Evolutionary conservation across 495 filamentous ascomycete genomes (phyloP), one percentile per base, ranked within the genome.

Genomic region (Penicillium desertorum): DNA sequence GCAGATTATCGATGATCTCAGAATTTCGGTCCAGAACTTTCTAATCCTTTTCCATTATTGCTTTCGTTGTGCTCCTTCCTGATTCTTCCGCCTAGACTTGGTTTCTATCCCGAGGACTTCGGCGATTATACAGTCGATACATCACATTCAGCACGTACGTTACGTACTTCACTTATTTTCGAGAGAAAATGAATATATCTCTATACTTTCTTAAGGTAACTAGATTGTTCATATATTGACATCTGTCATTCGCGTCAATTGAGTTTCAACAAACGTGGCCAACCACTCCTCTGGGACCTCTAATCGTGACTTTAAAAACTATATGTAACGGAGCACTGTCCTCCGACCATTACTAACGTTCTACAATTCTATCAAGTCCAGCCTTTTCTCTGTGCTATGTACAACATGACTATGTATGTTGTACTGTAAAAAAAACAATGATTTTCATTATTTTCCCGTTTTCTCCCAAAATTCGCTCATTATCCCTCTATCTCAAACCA

Each of bases 191-290:
- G 23, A 37, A 17, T n/a, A 39, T 39, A 39, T 17, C 16, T 39
- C 14, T 30, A 30, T 30, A 11, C 10, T 30, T 30, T 36, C 14
- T 16, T 6, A 37, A 16, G 36, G n/a, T 8, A n/a, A 17, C 30
- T 0, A 39, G 8, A 37, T 16, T 14, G 5, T 5, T 12, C 34
- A 17, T 32, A 20, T 42, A 23, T 20, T 63, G 62, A 56, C 65
- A 61, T 65, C 62, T 67, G 65, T 63, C 62, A 59, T 56, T 57
- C 54, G 65, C 65, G 65, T 27, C 58, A 74, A 72, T 76, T 76
- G 65, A 71, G 71, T 73, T 76, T 73, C 49, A 56, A 64, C 69
- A 70, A 70, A 68, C 71, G 71, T 68, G 65, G 68, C 71, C 73
- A 69, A 65, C 73, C 73, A 62, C 30, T 59, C 58, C 59, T 65